Percentiles rank a stretch among this genome's conserved stretches.
phyloP scores from a whole-genome alignment of 1,139 yeast genomes.

The Hemisphaericaspora xylofermentans region DNA sequence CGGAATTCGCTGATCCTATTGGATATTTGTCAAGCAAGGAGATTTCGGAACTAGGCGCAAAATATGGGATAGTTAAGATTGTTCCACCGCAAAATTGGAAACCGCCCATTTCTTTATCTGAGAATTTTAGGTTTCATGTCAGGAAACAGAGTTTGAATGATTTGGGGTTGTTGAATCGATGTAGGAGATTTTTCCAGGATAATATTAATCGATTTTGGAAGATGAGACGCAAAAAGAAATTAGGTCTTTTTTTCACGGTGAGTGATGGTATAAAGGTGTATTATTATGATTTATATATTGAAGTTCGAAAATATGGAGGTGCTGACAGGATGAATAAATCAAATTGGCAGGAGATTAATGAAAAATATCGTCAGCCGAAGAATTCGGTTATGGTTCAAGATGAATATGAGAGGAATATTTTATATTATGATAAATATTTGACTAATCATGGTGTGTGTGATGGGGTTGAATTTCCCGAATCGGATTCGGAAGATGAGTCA shows the following conservation, averaged over 20 bases:
- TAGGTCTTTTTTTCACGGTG: constrained; percentile 26
- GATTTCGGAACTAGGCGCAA: constrained; percentile 50
- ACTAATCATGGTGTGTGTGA: constrained; percentile 20
- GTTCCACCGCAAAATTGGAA: constrained; percentile 61
- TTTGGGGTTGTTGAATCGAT: constrained; percentile 60
- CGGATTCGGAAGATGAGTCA: constrained; percentile 32
- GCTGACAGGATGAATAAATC: constrained; percentile 19
- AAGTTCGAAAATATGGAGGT: constrained; percentile 35
- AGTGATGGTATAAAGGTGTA: constrained; percentile 30
- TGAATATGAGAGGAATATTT: constrained; percentile 36
- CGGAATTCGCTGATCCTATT: constrained; percentile 63
- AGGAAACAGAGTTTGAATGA: constrained; percentile 64
- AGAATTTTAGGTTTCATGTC: constrained; percentile 60
- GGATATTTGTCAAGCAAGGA: constrained; percentile 54
- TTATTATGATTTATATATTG: constrained; percentile 55
- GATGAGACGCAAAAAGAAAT: constrained; percentile 39
- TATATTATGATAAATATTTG: constrained; percentile 47
- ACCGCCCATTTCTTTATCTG: constrained; percentile 54
- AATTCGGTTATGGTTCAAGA: constrained; percentile 22
- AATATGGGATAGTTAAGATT: constrained; percentile 64
- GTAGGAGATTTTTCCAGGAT: constrained; percentile 58
- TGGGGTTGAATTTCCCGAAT: constrained; percentile 22
- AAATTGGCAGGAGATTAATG: constrained; percentile 37
- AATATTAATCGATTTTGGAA: constrained; percentile 57
- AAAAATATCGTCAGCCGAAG: constrained; percentile 22